Percentiles rank a stretch among this genome's conserved stretches.
Evolutionary conservation across 345 rosid genomes (phyloP).

Genomic region (Citrus sinensis): DVS_A1.0 CM039168.1:1487501-1488000

Average conservation of each 20-base stretch:
- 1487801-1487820: background rate
- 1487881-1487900: background rate
- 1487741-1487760: background rate
- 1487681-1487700: too few relatives aligned
- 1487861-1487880: background rate
- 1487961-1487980: slow-evolving; percentile 30
- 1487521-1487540: too few relatives aligned
- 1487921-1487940: slow-evolving; percentile 39
- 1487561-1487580: too few relatives aligned
- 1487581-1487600: too few relatives aligned
- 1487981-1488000: background rate
- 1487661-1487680: too few relatives aligned
- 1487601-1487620: too few relatives aligned
- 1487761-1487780: background rate
- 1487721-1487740: too few relatives aligned
- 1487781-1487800: background rate
- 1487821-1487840: background rate
- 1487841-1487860: background rate
- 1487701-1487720: too few relatives aligned
- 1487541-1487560: too few relatives aligned
- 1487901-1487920: slow-evolving; percentile 21
- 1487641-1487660: too few relatives aligned
- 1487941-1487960: slow-evolving; percentile 35
- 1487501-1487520: too few relatives aligned
- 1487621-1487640: too few relatives aligned